phyloP scores from a whole-genome alignment of 2,329 filamentous ascomycete species.

The Botryotinia convoluta region DNA sequence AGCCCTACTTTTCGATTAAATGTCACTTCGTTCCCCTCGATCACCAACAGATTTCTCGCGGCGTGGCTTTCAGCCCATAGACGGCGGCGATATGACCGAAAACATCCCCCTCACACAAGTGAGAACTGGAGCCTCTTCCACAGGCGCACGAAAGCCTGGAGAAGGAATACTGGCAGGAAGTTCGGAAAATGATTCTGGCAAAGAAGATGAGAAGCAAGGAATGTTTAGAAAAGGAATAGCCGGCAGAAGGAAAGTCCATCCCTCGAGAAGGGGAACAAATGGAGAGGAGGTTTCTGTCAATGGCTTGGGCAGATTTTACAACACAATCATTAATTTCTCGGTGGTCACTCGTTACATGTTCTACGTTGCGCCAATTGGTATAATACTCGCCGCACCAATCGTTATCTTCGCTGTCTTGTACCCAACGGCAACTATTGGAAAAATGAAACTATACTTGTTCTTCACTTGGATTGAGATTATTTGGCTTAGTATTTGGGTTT shows the following conservation, averaged over 20 bases:
- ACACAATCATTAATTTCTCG: constrained; percentile 61
- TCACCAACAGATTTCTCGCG: constrained; percentile 31
- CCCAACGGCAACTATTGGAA: constrained; percentile 35
- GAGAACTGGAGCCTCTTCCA: constrained; percentile 54
- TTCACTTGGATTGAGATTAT: constrained; percentile 69
- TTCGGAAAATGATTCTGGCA: constrained; percentile 13
- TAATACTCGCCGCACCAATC: constrained; percentile 61
- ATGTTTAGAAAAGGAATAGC: constrained; percentile 25
- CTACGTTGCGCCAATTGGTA: constrained; percentile 62
- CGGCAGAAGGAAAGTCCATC: constrained; percentile 50
- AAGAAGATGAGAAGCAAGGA: constrained; percentile 34
- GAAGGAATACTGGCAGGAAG: constrained; percentile 36
- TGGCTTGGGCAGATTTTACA: constrained; percentile 63
- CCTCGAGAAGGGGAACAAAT: constrained; percentile 44
- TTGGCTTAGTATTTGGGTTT: constrained; percentile 66
- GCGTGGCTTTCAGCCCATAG: constrained; percentile 34
- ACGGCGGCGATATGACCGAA: constrained; percentile 29
- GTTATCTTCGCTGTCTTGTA: constrained; percentile 44
- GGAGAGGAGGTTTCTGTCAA: constrained; percentile 57
- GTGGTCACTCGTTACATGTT: constrained; percentile 64
- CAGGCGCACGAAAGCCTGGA: constrained; percentile 50
- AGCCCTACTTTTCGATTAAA: constrained; percentile 14
- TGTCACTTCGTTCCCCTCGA: constrained; percentile 34
- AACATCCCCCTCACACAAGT: constrained; percentile 57
- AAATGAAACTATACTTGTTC: constrained; percentile 56